A percentile compares a stretch with the other conserved stretches of the same genome.
Evolutionary conservation across 2,329 filamentous ascomycete species (phyloP).

Genomic region (Beauveria sp.): DNA sequence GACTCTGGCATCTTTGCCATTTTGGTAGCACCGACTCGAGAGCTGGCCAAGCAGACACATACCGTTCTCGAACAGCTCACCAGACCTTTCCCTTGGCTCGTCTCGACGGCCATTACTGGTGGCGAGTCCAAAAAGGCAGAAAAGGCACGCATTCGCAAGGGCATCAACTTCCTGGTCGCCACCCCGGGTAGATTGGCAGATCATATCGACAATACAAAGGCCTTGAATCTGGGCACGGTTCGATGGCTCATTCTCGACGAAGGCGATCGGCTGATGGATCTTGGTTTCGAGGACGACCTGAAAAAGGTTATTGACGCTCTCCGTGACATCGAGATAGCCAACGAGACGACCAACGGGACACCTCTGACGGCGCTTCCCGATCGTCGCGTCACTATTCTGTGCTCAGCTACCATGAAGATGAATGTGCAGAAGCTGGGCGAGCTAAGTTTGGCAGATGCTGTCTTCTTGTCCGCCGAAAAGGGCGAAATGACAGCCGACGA

Average conservation of each 20-base stretch:
- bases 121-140: slow-evolving; percentile 70
- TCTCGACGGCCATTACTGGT: slow-evolving; percentile 74
- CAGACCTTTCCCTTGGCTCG: slow-evolving; percentile 87
- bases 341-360: slow-evolving; percentile 51
- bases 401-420: slow-evolving; percentile 97
- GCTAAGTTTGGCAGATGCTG: slow-evolving; percentile 88
- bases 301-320: slow-evolving; percentile 78
- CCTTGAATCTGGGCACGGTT: slow-evolving; percentile 78
- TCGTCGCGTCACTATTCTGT: slow-evolving; percentile 78
- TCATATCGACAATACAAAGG: slow-evolving; percentile 88
- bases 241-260: slow-evolving; percentile 94
- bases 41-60: slow-evolving; percentile 90
- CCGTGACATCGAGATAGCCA: slow-evolving; percentile 53
- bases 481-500: slow-evolving; percentile 39
- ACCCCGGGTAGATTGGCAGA: slow-evolving; percentile 88
- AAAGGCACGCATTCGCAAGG: slow-evolving; percentile 88
- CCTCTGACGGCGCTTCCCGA: slow-evolving; percentile 59
- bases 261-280: slow-evolving; percentile 95
- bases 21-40: slow-evolving; percentile 86
- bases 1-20: slow-evolving; percentile 90
- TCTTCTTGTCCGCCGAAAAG: slow-evolving; percentile 69
- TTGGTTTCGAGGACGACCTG: slow-evolving; percentile 93
- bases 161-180: slow-evolving; percentile 90
- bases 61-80: slow-evolving; percentile 78
- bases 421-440: slow-evolving; percentile 90